phyloP scores from a whole-genome alignment of 2,329 filamentous ascomycete species.

The Neofusicoccum cordaticola region DNA sequence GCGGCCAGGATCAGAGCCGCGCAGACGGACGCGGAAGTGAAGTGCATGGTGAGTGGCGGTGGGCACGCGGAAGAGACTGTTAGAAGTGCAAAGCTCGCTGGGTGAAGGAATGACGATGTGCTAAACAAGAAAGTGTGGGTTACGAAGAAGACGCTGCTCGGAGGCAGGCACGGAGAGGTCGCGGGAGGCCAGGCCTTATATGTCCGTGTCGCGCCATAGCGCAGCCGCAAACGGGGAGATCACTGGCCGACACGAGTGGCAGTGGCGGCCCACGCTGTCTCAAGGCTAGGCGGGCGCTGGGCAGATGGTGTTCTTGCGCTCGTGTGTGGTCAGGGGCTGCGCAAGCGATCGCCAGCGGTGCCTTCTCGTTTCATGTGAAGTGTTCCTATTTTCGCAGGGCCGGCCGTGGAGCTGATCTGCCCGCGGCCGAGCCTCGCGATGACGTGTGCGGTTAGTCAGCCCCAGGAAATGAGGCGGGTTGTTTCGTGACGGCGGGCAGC shows the following conservation, averaged over 20 bases:
- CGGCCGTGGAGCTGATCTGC: not conserved
- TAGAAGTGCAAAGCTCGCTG: not conserved
- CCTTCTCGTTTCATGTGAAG: not conserved
- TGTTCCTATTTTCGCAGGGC: conserved; percentile 2
- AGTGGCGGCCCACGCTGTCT: conserved; percentile 1
- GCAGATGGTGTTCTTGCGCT: not conserved
- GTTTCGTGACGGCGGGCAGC: not conserved
- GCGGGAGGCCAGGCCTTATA: not conserved
- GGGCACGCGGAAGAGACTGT: not conserved
- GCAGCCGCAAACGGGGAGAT: not conserved
- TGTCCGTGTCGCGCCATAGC: not conserved
- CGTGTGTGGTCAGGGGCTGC: conserved; percentile 1
- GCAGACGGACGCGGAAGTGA: not conserved
- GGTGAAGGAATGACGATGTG: not conserved
- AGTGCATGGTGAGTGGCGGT: not conserved
- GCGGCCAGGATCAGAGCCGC: not conserved
- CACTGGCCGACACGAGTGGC: not conserved
- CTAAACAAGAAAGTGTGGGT: not conserved
- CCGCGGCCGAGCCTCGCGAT: not conserved
- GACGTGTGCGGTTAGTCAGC: not conserved
- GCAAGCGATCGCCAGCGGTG: not conserved
- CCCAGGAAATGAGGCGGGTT: not conserved
- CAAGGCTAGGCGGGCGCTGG: conserved; percentile 3
- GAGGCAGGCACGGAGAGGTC: not conserved
- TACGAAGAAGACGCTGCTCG: not conserved